Base-by-base conservation (phyloP, 1,139 yeast species). In the Scheffersomyces quercinus region DNA sequence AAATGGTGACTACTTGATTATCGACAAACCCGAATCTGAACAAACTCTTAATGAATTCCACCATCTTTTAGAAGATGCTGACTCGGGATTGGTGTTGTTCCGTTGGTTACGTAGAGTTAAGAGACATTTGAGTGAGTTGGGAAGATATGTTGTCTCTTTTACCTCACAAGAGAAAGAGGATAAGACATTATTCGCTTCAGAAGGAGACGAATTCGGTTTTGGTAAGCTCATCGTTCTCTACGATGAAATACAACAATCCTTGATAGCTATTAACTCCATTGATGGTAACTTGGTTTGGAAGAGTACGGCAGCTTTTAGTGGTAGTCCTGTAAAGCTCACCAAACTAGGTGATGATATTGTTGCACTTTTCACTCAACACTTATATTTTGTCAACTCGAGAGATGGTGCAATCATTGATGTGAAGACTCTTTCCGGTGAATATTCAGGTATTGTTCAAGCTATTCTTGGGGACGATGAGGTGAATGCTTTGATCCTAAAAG, bases 71-170 rank as follows among this genome's bases (percentile, higher is more conserved):
- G 67, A 68, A 31, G 70, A 68, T 35, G 51, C 60, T 7, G 54
- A 57, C 9, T 50, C 60, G 30, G 52, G 58, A 15, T 58, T 62
- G 26, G 49, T 67, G 7, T 37, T 68, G 9, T 36, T 53, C 4
- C 59, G 68, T 29, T 68, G 72, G 70, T 29, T 39, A 28, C 32
- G 43, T 36, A 58, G 77, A 52, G 48, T 59, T 16, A 50, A 52
- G 36, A 61, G 74, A 44, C 79, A 73, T 45, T 60, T 70, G 51
- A 45, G 56, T 10, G 73, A 68, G 39, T 52, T 73, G 20, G 76
- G 76, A 1, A 57, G 48, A 39, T 65, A 55, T 37, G 44, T 59
- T 4, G 49, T 58, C 1, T 51, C 62, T 4, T 37, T 41, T 24
- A 37, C 50, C 26, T 36, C 28, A 10, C 10, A 36, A 26, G 8